phyloP scores from a whole-genome alignment of 495 filamentous ascomycete species.

The Rostrohypoxylon terebratum region DNA sequence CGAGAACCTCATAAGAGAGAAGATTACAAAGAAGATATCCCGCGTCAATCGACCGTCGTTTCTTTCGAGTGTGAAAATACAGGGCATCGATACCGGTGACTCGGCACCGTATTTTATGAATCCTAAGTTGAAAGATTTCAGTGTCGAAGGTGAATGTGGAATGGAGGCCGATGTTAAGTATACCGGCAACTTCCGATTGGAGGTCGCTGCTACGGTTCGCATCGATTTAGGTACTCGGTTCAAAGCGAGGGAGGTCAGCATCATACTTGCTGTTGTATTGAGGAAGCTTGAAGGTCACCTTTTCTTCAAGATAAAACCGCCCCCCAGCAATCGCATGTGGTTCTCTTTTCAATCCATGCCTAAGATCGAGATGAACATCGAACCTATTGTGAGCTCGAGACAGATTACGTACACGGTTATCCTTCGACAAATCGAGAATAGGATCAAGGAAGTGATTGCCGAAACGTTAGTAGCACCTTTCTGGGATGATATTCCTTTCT shows the following conservation, averaged over 20 bases:
- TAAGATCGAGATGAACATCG: conserved; percentile 89
- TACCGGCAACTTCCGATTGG: conserved; percentile 86
- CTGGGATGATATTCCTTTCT: conserved; percentile 95
- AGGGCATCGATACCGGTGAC: conserved; percentile 86
- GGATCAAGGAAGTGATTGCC: conserved; percentile 90
- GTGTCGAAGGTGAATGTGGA: conserved; percentile 87
- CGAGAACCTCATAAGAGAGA: conserved; percentile 79
- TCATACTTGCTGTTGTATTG: conserved; percentile 86
- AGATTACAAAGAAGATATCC: conserved; percentile 96
- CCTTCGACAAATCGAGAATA: conserved; percentile 89
- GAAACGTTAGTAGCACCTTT: conserved; percentile 94
- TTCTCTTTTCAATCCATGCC: conserved; percentile 92
- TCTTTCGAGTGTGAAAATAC: conserved; percentile 81
- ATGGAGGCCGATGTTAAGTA: conserved; percentile 90
- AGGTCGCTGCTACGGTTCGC: conserved; percentile 88
- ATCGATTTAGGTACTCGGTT: conserved; percentile 91
- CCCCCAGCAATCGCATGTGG: conserved; percentile 95
- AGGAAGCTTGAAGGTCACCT: conserved; percentile 88
- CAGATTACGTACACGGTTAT: conserved; percentile 96
- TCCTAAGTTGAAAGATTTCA: conserved; percentile 87
- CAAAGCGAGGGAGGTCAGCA: conserved; percentile 88
- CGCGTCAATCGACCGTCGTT: conserved; percentile 93
- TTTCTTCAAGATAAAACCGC: conserved; percentile 89
- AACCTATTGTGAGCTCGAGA: conserved; percentile 93
- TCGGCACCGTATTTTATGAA: conserved; percentile 90